These are phyloP conservation scores for Phaeomoniella chlamydospora DNA, from an alignment of 2,329 filamentous ascomycete species.

Conservation along the genomic window DNA sequence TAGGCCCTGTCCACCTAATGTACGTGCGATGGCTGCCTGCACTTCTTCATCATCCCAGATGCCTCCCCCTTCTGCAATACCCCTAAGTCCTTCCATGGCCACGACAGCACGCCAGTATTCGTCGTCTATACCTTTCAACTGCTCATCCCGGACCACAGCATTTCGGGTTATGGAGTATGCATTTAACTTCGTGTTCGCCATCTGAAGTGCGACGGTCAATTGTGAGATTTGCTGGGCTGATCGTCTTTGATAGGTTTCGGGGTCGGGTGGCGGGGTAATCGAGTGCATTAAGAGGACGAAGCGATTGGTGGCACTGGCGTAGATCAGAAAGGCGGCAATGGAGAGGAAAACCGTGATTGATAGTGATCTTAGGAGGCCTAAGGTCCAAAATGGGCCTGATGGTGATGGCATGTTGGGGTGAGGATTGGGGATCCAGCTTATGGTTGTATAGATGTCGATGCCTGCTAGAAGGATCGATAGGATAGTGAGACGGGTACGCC, in stretches of 20 bases:
- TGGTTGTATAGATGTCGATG: constrained; percentile 52
- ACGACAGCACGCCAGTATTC: constrained; percentile 54
- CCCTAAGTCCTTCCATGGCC: constrained; percentile 55
- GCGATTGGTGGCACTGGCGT: constrained; percentile 64
- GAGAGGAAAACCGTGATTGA: constrained; percentile 52
- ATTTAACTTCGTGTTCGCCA: constrained; percentile 50
- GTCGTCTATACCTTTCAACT: constrained; percentile 49
- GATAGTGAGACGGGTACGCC: constrained; percentile 58
- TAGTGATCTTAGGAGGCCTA: constrained; percentile 48
- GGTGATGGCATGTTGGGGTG: constrained; percentile 15
- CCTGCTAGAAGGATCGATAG: constrained; percentile 42
- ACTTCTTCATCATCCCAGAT: constrained; percentile 58
- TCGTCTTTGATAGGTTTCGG: constrained; percentile 31
- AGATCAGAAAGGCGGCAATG: constrained; percentile 51
- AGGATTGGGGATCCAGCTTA: constrained; percentile 42
- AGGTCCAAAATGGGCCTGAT: constrained; percentile 49
- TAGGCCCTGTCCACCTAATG: constrained; percentile 41
- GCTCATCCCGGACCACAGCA: constrained; percentile 59
- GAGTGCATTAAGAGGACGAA: constrained; percentile 52
- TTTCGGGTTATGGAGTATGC: constrained; percentile 67
- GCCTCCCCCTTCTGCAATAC: constrained; percentile 44
- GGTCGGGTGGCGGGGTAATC: constrained; percentile 46
- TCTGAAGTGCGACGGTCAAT: constrained; percentile 41
- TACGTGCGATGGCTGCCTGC: constrained; percentile 51
- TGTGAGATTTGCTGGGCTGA: constrained; percentile 19